Evolutionary conservation across 31 red algal genomes (phyloP).

Genomic region (Porphyra umbilicalis): DNA sequence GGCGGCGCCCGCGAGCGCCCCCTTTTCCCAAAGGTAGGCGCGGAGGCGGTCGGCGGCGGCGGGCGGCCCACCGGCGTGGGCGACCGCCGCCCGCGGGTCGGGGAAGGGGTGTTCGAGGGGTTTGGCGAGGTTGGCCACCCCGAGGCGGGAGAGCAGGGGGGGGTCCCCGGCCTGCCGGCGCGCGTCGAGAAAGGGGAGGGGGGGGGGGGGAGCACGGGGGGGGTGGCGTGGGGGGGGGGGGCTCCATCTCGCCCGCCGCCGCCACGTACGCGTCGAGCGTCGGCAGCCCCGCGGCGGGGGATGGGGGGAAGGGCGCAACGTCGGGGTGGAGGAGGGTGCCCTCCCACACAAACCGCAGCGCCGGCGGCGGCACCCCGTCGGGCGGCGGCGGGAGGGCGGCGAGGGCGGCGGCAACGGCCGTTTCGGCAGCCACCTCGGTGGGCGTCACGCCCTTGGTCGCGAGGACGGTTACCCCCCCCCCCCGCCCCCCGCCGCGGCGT

Average conservation of each 20-base stretch:
- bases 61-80: constrained; percentile 64
- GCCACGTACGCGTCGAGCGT: background rate
- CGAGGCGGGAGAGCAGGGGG: background rate
- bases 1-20: constrained; percentile 4
- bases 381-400: constrained; percentile 3
- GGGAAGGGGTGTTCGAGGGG: constrained; percentile 9
- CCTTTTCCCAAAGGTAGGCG: constrained; percentile 40
- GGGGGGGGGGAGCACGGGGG: background rate
- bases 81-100: constrained; percentile 36
- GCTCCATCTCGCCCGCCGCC: background rate
- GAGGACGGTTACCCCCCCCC: constrained; percentile 32
- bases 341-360: constrained; percentile 60
- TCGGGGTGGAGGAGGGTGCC: constrained; percentile 61
- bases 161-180: background rate
- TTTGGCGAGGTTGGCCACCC: background rate
- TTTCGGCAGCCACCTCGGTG: constrained; percentile 57
- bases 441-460: constrained; percentile 68
- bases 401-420: constrained; percentile 27
- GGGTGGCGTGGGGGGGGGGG: background rate
- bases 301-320: constrained; percentile 29
- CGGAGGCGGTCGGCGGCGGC: constrained; percentile 38
- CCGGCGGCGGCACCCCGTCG: constrained; percentile 7
- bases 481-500: constrained; percentile 15
- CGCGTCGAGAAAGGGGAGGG: background rate
- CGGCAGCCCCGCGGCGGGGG: background rate